Evolutionary conservation across 306 rosid species (phyloP), one percentile per base, ranked within the genome.

Genomic region (Quercus ilex): DNA sequence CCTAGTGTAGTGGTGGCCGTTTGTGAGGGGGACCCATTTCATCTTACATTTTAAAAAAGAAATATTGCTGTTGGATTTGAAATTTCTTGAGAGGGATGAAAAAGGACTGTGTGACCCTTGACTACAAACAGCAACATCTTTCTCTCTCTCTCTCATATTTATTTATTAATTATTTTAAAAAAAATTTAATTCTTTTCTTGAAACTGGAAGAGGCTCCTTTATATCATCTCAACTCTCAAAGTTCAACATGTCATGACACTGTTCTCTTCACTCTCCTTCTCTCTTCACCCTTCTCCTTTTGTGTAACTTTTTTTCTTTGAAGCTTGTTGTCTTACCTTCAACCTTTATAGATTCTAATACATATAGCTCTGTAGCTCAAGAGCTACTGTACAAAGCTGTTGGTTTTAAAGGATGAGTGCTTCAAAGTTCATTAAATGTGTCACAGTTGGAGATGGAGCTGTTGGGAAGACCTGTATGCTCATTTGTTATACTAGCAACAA

Each of bases 391-490:
- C 30, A 58, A 49, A 80, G 71, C 14, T 74, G 71, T 68, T 76
- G 78, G 80, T 58, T 85, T 30, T 17, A 59, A 71, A 87, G 63
- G 77, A 95, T 95, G 99, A 95, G 86, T 91, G 98, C 95, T 53
- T 95, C 99, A 5, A 93, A 91, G 92, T 93, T 95, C 93, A 91
- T 95, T 78, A 95, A 95, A 91, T 95, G 99, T 85, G 99, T 95
- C 25, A 95, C 99, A 4, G 99, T 95, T 78, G 99, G 99, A 13
- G 99, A 95, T 88, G 99, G 99, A 60, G 99, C 99, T 80, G 98
- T 95, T 79, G 99, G 99, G 23, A 95, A 95, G 79, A 95, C 99
- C 55, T 95, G 99, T 88, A 91, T 95, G 99, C 99, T 95, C 75
- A 91, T 95, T 77, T 95, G 99, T 87, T 95, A 95, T 87, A 95